These are phyloP conservation scores for Bryoerythrophyllum caledonicum DNA, from an alignment of 225 moss, liverwort and hornwort species.

Conservation along the genomic window DNA sequence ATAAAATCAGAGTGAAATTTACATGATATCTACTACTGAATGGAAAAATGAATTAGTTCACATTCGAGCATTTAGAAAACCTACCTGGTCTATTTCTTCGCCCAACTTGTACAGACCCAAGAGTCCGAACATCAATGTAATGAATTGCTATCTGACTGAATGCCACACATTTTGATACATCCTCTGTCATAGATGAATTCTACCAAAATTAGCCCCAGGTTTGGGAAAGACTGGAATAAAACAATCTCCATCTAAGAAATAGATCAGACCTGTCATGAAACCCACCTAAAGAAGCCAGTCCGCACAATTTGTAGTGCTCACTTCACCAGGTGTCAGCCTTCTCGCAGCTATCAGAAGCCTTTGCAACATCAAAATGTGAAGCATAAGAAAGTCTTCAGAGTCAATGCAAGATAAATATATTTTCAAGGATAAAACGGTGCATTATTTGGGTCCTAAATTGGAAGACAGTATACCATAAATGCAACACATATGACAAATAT, in stretches of 20 bases:
- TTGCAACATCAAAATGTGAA: constrained; percentile 27
- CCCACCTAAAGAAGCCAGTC: constrained; percentile 25
- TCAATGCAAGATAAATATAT: not conserved
- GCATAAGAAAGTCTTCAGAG: constrained; percentile 20
- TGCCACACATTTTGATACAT: constrained; percentile 14
- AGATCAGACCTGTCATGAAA: constrained; percentile 10
- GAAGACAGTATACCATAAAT: constrained; percentile 18
- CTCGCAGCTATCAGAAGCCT: constrained; percentile 28
- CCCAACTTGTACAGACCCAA: constrained; percentile 1
- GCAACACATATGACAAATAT: not conserved
- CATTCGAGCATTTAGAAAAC: constrained; percentile 5
- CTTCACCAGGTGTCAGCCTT: constrained; percentile 26
- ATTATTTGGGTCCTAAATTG: constrained; percentile 20
- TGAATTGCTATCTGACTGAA: constrained; percentile 22
- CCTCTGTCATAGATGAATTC: constrained; percentile 24
- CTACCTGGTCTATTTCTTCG: constrained; percentile 15
- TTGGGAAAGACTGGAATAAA: constrained; percentile 16
- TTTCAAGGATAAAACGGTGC: constrained; percentile 21
- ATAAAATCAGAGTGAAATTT: constrained; percentile 1
- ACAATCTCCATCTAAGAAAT: constrained; percentile 16
- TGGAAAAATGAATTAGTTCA: constrained; percentile 14
- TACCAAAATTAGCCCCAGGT: constrained; percentile 14
- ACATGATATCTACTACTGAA: not conserved
- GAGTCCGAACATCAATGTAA: constrained; percentile 28
- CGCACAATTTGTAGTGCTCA: constrained; percentile 15